Evolutionary conservation across 2,329 filamentous ascomycete species (phyloP).

Genomic region (Colletotrichum tanaceti): DNA sequence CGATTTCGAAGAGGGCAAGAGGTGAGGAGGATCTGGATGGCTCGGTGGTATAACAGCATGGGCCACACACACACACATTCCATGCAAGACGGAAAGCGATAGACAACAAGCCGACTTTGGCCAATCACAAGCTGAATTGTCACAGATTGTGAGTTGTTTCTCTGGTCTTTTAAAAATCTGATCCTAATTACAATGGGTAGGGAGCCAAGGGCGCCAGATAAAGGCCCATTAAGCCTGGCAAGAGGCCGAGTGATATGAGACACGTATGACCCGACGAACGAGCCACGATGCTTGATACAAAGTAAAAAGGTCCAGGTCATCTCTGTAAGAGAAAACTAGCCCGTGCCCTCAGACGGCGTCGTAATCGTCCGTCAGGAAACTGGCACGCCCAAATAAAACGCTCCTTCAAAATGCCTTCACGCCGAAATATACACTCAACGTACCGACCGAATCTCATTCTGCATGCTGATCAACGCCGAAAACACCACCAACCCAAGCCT

Average conservation of each 20-base stretch:
- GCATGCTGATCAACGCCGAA: slow-evolving; percentile 40
- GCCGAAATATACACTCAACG: slow-evolving; percentile 41
- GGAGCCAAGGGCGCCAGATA: slow-evolving; percentile 27
- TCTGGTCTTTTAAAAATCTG: slow-evolving; percentile 39
- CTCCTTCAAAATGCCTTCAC: slow-evolving; percentile 40
- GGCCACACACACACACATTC: no score
- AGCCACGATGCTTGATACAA: slow-evolving; percentile 44
- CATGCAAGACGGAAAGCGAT: neutral
- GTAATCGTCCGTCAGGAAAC: slow-evolving; percentile 8
- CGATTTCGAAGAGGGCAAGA: slow-evolving; percentile 44
- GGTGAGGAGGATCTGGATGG: neutral
- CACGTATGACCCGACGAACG: slow-evolving; percentile 36
- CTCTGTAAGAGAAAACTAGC: slow-evolving; percentile 24
- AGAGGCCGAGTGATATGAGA: slow-evolving; percentile 33
- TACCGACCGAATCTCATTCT: slow-evolving; percentile 40
- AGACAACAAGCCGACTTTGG: neutral
- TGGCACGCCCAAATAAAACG: slow-evolving; percentile 37
- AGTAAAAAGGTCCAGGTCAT: slow-evolving; percentile 41
- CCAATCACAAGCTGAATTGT: slow-evolving; percentile 7
- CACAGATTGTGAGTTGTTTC: slow-evolving; percentile 26
- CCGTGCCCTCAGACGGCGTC: slow-evolving; percentile 14
- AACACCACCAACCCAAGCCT: slow-evolving; percentile 37
- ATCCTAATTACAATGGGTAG: slow-evolving; percentile 41
- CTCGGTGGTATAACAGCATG: neutral
- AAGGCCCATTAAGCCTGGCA: slow-evolving; percentile 36